Evolutionary conservation across 495 filamentous ascomycete species (phyloP).

Genomic region (Trichoderma asperelloides): DNA sequence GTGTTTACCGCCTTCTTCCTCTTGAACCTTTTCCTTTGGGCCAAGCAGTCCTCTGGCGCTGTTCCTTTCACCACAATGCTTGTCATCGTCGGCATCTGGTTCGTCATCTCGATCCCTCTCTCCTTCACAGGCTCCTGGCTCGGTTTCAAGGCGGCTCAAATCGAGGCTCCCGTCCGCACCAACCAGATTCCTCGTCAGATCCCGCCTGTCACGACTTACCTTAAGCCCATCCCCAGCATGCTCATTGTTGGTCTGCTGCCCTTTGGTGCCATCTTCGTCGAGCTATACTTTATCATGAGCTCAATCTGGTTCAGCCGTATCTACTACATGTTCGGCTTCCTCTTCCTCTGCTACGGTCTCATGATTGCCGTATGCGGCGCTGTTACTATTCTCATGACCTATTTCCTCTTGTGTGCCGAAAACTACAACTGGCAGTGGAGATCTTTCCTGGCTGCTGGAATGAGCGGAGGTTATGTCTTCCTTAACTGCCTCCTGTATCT

Average conservation of each 20-base stretch:
- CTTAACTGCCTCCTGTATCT: slow-evolving; percentile 81
- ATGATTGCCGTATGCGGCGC: slow-evolving; percentile 95
- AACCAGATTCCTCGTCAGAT: slow-evolving; percentile 98
- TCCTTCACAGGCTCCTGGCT: slow-evolving; percentile 88
- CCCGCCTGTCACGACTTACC: slow-evolving; percentile 68
- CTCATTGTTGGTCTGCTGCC: slow-evolving; percentile 84
- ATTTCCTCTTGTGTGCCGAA: slow-evolving; percentile 89
- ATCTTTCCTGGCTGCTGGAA: slow-evolving; percentile 78
- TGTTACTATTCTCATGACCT: slow-evolving; percentile 84
- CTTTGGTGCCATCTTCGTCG: slow-evolving; percentile 93
- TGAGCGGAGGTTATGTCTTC: slow-evolving; percentile 84
- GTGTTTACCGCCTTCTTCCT: slow-evolving; percentile 88
- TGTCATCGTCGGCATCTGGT: slow-evolving; percentile 88
- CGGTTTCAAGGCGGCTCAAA: slow-evolving; percentile 58
- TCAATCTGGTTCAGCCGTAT: slow-evolving; percentile 96
- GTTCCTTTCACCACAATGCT: slow-evolving; percentile 97
- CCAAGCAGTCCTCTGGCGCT: slow-evolving; percentile 77
- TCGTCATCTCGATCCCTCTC: slow-evolving; percentile 86
- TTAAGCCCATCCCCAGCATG: slow-evolving; percentile 78
- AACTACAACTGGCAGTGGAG: slow-evolving; percentile 99
- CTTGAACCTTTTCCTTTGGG: slow-evolving; percentile 93
- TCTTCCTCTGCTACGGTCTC: slow-evolving; percentile 93
- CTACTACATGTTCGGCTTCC: slow-evolving; percentile 99
- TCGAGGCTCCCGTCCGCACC: slow-evolving; percentile 77
- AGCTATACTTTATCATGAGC: slow-evolving; percentile 97